Evolutionary conservation across 2,329 filamentous ascomycete genomes (phyloP).

Genomic region (Colletotrichum euphorbiae): DNA sequence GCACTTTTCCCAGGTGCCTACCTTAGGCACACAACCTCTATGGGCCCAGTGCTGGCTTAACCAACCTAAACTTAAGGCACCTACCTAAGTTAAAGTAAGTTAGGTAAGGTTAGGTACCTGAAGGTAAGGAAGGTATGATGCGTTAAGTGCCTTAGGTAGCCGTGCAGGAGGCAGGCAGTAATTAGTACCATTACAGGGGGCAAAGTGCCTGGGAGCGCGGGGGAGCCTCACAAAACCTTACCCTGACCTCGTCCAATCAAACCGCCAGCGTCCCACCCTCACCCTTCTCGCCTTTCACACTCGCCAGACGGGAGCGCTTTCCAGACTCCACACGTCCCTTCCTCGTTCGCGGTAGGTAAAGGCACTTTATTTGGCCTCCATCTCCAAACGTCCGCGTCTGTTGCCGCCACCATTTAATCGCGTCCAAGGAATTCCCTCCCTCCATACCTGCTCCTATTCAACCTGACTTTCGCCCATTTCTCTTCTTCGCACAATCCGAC

Average conservation of each 20-base stretch:
- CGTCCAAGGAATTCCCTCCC: background rate
- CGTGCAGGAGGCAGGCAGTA: background rate
- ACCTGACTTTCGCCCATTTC: background rate
- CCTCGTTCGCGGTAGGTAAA: slow-evolving; percentile 1
- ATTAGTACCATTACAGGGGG: background rate
- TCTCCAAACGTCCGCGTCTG: background rate
- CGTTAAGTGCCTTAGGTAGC: background rate
- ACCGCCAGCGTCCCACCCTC: slow-evolving; percentile 26
- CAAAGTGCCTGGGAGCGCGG: background rate
- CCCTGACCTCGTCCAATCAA: slow-evolving; percentile 25
- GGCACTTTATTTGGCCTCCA: background rate
- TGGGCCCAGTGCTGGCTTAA: too few species aligned
- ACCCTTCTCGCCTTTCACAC: background rate
- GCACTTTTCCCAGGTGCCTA: too few species aligned
- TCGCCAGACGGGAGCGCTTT: background rate
- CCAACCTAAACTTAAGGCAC: too few species aligned
- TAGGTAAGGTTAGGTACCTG: too few species aligned
- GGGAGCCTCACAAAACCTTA: slow-evolving; percentile 12
- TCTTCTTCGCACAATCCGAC: background rate
- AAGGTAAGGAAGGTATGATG: too few species aligned
- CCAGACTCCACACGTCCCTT: background rate
- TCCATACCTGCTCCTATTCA: background rate
- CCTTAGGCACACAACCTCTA: too few species aligned
- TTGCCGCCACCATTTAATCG: background rate
- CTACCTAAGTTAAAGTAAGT: too few species aligned